A percentile compares a stretch with the other conserved stretches of the same genome.
These are phyloP conservation scores for Gossypium mustelinum DNA, from an alignment of 345 rosid genomes.

Conservation along the genomic window DNA sequence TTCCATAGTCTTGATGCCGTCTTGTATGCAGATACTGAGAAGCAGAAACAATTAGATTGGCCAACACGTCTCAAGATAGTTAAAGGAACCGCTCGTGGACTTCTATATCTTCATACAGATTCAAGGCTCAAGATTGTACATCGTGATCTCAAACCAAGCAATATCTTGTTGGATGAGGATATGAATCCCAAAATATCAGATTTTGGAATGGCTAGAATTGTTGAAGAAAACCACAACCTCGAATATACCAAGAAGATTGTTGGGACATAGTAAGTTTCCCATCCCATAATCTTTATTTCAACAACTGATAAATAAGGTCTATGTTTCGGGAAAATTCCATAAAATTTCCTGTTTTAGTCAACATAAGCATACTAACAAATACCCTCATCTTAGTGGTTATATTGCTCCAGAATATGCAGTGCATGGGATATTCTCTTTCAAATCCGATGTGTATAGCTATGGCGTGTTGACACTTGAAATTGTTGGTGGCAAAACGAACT, in stretches of 20 bases:
- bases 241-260: constrained; percentile 16
- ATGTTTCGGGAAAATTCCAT: background rate
- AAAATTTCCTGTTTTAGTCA: background rate
- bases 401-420: constrained; percentile 18
- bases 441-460: constrained; percentile 20
- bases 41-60: constrained; percentile 2
- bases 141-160: constrained; percentile 27
- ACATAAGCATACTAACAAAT: background rate
- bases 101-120: constrained; percentile 30
- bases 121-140: constrained; percentile 27
- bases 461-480: constrained; percentile 16
- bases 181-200: constrained; percentile 35
- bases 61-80: constrained; percentile 22
- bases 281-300: background rate
- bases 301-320: background rate
- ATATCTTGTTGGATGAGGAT: constrained; percentile 14
- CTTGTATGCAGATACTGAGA: background rate
- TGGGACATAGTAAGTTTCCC: constrained; percentile 24
- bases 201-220: constrained; percentile 41
- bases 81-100: constrained; percentile 27
- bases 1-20: background rate
- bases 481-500: background rate
- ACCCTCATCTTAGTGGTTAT: constrained; percentile 12
- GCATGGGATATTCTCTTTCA: constrained; percentile 12
- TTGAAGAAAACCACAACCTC: constrained; percentile 6